A percentile compares a stretch with the other conserved stretches of the same genome.
These are phyloP conservation scores for Gypsophila paniculata DNA, from an alignment of 179 eudicot genomes.

Conservation along the genomic window DNA sequence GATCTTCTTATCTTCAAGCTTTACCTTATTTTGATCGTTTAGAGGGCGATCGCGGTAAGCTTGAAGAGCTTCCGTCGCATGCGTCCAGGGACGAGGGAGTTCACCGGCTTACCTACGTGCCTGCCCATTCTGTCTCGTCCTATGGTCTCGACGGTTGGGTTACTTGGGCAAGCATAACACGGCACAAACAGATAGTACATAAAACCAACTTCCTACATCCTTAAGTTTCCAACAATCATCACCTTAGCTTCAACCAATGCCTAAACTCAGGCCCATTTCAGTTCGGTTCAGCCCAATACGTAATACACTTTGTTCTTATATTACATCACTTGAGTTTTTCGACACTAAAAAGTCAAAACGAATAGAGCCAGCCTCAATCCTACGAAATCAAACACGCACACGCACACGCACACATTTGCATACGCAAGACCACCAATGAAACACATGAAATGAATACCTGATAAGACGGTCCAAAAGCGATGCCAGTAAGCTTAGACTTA, in stretches of 20 bases:
- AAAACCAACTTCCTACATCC: not conserved
- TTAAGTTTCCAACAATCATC: not conserved
- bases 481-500: constrained; percentile 62
- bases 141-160: not conserved
- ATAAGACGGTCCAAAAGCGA: constrained; percentile 88
- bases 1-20: too few species aligned
- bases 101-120: too few species aligned
- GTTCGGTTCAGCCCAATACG: too few species aligned
- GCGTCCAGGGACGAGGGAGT: too few species aligned
- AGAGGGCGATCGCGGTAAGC: too few species aligned
- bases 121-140: too few species aligned
- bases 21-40: too few species aligned
- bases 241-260: not conserved
- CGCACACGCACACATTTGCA: not conserved
- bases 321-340: too few species aligned
- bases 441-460: constrained; percentile 40
- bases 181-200: not conserved
- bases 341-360: not conserved
- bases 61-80: too few species aligned
- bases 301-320: too few species aligned
- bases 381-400: not conserved
- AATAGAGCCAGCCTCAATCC: not conserved
- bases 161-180: not conserved
- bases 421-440: not conserved
- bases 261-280: not conserved